Base-by-base conservation (phyloP, 495 filamentous ascomycete species). In the Aspergillus carlsbadensis region DNA sequence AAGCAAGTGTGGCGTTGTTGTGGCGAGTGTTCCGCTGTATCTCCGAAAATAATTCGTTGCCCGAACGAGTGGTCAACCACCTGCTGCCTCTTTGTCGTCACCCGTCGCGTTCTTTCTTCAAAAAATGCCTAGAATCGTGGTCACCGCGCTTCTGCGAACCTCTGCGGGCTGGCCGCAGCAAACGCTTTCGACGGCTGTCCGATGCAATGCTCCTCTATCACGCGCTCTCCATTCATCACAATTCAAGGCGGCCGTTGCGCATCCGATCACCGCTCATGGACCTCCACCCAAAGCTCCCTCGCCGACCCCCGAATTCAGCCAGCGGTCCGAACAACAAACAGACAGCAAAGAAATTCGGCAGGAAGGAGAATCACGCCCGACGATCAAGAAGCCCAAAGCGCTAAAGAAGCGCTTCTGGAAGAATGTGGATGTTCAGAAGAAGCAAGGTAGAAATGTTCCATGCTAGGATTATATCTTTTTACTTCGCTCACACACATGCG, bases 361-460 rank as follows among this genome's bases (percentile, higher is more conserved):
- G 52, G 78, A 76, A 53, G 39, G 78, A 46, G 48, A 60, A 7
- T 67, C 73, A 40, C 64, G 73, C 31, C 50, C 44, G 10, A 47
- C 58, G 24, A 40, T 66, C 10, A 75, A 80, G 58, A 68, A 75
- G 5, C 67, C 75, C 14, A 70, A 58, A 24, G 70, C 76, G 39
- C 70, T 89, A 54, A 82, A 79, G 67, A 87, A 86, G 70, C 79
- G 89, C 7, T 94, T 95, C 69, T 96, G 91, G 91, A 91, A 87
- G 65, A 79, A 93, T 72, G 89, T 91, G 5, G 70, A 78, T 63
- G 85, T 95, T 14, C 72, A 80, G 44, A 65, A 65, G 44, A 70
- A 67, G 72, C 78, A 54, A 66, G 79, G 53, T 78, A 83, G 49
- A n/a, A n/a, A n/a, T n/a, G 82, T 78, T 78, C 70, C 47, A 13